Evolutionary conservation across 2,329 filamentous ascomycete species (phyloP).

Genomic region (Diaporthe ampelina): DNA sequence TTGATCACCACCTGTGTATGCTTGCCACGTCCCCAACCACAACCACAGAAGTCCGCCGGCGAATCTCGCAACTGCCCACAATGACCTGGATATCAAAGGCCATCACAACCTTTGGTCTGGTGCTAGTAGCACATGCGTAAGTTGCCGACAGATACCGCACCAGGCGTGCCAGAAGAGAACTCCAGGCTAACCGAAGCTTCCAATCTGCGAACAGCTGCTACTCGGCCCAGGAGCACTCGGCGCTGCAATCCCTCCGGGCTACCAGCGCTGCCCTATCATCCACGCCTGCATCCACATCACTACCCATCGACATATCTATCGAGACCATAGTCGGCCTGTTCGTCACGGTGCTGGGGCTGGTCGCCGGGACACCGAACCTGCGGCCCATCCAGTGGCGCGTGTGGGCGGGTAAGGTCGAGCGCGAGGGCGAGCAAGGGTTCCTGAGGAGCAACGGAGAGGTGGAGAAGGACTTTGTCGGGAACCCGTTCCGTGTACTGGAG

Average conservation of each 20-base stretch:
- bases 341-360: constrained; percentile 86
- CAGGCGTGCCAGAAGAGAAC: neutral
- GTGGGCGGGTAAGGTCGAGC: constrained; percentile 88
- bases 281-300: constrained; percentile 60
- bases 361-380: constrained; percentile 81
- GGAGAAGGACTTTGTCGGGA: constrained; percentile 78
- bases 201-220: constrained; percentile 77
- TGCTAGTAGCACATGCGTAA: constrained; percentile 91
- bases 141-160: constrained; percentile 50
- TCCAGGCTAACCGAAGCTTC: constrained; percentile 41
- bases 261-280: constrained; percentile 61
- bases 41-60: neutral
- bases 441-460: constrained; percentile 72
- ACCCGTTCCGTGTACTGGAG: constrained; percentile 85
- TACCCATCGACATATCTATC: constrained; percentile 89
- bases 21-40: neutral
- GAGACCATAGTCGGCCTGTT: constrained; percentile 87
- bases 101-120: constrained; percentile 79
- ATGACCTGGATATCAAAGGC: constrained; percentile 82
- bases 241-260: constrained; percentile 72
- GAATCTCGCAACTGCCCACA: constrained; percentile 35
- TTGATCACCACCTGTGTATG: neutral
- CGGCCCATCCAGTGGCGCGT: constrained; percentile 87
- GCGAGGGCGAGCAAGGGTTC: constrained; percentile 75
- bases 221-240: constrained; percentile 92